Evolutionary conservation across 2,329 filamentous ascomycete species (phyloP).

Genomic region (Zymoseptoria pseudotritici): DNA sequence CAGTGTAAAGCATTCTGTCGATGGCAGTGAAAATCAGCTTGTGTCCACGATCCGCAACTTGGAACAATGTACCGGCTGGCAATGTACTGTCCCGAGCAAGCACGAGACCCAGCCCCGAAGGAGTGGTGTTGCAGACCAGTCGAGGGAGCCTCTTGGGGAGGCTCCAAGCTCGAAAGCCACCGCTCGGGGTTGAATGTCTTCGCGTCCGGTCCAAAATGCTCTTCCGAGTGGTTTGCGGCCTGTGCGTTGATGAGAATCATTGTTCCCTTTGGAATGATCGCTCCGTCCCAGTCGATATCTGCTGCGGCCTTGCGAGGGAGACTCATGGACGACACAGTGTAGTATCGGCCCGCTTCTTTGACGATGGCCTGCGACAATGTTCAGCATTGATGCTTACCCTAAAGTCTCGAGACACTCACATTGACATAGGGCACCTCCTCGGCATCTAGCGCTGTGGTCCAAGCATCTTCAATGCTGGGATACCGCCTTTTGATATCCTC

Average conservation of each 20-base stretch:
- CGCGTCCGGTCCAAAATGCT: constrained; percentile 43
- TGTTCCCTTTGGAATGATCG: constrained; percentile 45
- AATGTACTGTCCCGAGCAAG: constrained; percentile 47
- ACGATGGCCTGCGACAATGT: constrained; percentile 34
- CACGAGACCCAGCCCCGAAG: constrained; percentile 46
- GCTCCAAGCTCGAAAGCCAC: constrained; percentile 37
- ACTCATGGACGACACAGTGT: constrained; percentile 48
- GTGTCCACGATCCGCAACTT: background rate
- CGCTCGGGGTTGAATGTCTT: constrained; percentile 44
- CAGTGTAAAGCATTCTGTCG: constrained; percentile 40
- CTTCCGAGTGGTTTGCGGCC: constrained; percentile 47
- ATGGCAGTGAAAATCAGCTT: constrained; percentile 7
- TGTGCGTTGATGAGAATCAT: constrained; percentile 51
- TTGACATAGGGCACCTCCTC: constrained; percentile 45
- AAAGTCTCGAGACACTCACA: background rate
- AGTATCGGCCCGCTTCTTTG: constrained; percentile 47
- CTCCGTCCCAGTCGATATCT: constrained; percentile 46
- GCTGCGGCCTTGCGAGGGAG: constrained; percentile 45
- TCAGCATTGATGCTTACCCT: background rate
- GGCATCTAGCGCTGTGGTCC: constrained; percentile 38
- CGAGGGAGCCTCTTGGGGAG: constrained; percentile 28
- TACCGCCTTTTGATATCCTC: constrained; percentile 45
- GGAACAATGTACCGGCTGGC: constrained; percentile 28
- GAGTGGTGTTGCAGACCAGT: constrained; percentile 38
- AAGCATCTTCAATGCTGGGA: constrained; percentile 41